Conservation (phyloP, 345 rosid genomes). For the Salix suchowensis region DNA sequence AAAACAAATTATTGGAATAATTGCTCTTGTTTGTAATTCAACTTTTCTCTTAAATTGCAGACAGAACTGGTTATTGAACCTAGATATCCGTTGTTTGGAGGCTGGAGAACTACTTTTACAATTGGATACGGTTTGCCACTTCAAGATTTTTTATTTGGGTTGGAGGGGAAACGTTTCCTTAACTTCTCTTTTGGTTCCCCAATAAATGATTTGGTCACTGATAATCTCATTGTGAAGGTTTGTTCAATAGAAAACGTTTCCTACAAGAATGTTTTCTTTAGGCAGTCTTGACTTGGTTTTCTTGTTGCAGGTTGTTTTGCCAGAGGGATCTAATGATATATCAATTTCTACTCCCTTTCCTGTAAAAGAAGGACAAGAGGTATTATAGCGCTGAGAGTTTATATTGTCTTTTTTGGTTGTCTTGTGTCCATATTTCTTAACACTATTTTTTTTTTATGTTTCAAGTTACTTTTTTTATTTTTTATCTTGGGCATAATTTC, state of each 20-base stretch:
- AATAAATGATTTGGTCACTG: constrained; percentile 61
- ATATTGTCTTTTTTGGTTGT: not conserved
- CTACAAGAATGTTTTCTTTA: not conserved
- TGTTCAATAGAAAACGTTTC: not conserved
- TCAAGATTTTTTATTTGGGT: constrained; percentile 65
- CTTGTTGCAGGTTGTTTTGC: constrained; percentile 75
- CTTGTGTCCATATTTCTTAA: not conserved
- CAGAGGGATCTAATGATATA: constrained; percentile 70
- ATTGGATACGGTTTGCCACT: constrained; percentile 95
- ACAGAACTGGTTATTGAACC: constrained; percentile 85
- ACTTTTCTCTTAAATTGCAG: constrained; percentile 44
- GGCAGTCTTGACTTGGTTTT: constrained; percentile 8
- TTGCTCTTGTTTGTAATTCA: constrained; percentile 23
- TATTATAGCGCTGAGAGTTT: constrained; percentile 27
- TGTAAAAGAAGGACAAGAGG: constrained; percentile 73
- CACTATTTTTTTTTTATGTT: not conserved
- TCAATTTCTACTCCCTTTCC: constrained; percentile 73
- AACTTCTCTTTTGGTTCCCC: constrained; percentile 75
- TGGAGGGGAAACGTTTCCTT: constrained; percentile 71
- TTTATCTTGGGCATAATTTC: not conserved
- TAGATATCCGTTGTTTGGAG: constrained; percentile 92
- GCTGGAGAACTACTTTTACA: constrained; percentile 93
- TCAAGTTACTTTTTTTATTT: not conserved
- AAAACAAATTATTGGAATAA: not conserved
- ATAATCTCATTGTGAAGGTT: constrained; percentile 70